A percentile compares a stretch with the other conserved stretches of the same genome.
Evolutionary conservation across 306 rosid species (phyloP).

Genomic region (Prunus mume): DNA sequence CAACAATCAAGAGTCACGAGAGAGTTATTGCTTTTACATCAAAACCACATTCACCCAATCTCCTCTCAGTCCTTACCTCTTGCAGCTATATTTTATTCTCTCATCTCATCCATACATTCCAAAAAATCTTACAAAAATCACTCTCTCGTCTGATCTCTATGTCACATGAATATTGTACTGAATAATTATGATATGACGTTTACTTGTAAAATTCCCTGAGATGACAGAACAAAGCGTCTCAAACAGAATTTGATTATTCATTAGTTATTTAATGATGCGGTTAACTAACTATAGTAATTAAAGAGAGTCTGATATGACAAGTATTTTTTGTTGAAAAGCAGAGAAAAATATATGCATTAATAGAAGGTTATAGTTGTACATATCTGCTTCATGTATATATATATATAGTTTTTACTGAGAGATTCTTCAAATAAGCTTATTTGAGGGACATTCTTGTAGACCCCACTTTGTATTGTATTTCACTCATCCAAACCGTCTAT

Average conservation of each 20-base stretch:
- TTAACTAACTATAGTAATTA: too few species aligned
- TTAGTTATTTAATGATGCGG: too few species aligned
- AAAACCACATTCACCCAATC: constrained; percentile 28
- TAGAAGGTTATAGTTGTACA: not conserved
- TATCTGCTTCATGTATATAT: not conserved
- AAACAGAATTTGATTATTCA: too few species aligned
- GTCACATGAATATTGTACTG: not conserved
- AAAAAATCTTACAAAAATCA: not conserved
- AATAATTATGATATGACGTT: too few species aligned
- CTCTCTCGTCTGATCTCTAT: not conserved
- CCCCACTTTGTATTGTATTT: too few species aligned
- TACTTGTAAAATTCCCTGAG: too few species aligned
- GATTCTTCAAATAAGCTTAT: too few species aligned
- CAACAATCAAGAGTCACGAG: constrained; percentile 77
- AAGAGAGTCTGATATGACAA: too few species aligned
- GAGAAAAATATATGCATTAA: not conserved
- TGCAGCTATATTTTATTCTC: not conserved
- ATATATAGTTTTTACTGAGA: too few species aligned
- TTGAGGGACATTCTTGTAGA: too few species aligned
- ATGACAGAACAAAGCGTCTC: too few species aligned
- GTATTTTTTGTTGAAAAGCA: not conserved
- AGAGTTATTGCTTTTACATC: constrained; percentile 26
- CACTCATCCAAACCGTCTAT: too few species aligned
- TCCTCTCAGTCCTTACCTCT: not conserved
- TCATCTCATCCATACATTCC: constrained; percentile 14